Evolutionary conservation across 2,329 filamentous ascomycete species (phyloP), one percentile per base, ranked within the genome.

Genomic region (Sclerotinia borealis): DNA sequence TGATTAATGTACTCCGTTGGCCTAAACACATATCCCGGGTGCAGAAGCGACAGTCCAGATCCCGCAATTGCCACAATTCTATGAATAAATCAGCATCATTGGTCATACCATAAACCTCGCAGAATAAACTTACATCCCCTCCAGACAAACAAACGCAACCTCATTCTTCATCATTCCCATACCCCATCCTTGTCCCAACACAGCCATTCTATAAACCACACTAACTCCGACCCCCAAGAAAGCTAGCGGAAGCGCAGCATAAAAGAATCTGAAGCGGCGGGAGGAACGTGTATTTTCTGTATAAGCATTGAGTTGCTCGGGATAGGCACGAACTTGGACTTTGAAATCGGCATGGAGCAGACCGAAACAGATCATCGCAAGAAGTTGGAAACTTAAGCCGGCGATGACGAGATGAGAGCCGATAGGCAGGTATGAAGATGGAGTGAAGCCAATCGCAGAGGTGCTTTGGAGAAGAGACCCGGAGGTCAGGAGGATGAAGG

Each of bases 21-120:
- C 25, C 54, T 45, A 29, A 58, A 58, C 27, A 58, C 54, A 9
- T 58, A 58, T 9, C 54, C 54, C n/a, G 54, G 54, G 22, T 58
- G 54, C 39, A 45, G n/a, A 58, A 29, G 1, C 19, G 54, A 58
- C 19, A 58, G 43, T n/a, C n/a, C 37, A 31, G 43, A 58, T 9
- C 54, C 54, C 17, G 54, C 54, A 27, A 58, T 19, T 17, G 29
- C 37, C 25, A 58, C 54, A 58, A 36, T 45, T 45, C 54, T 58
- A 45, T 25, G 10, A n/a, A 9, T 6, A 13, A 31, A 29, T 58
- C 25, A 58, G 54, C 27, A 31, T 6, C 25, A 43, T 56, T 22
- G 0, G 0, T n/a, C 9, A 56, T 17, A 31, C 2, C 19, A 43
- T 3, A 39, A 43, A 45, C 9, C 4, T n/a, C 5, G n/a, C 6